Base-by-base conservation (phyloP, 305 asterid genomes). In the Fraxinus angustifolia region DNA sequence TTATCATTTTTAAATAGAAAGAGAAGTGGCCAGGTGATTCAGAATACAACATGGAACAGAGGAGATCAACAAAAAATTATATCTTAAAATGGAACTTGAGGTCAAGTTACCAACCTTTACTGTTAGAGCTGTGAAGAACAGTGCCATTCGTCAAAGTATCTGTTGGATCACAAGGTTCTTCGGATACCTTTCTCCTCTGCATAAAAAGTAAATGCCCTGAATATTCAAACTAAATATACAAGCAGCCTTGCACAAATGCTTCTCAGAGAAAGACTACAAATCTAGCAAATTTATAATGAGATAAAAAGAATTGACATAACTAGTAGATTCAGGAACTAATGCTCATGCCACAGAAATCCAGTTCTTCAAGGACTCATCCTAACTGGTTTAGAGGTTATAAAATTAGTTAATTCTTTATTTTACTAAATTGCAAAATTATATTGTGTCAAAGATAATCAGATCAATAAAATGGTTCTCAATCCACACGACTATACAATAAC, bases 101-200 rank as follows among this genome's bases (percentile, higher is more conserved):
- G 58, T 48, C 16, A 76, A n/a, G 70, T 11, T 73, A 82, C 89
- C 45, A 76, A 89, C 96, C 97, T 87, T 21, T 78, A 80, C 67
- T 83, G 35, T 45, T 83, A 21, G 89, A 81, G 85, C 79, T 78
- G 79, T 79, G 89, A 38, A 19, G 28, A 53, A 56, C 81, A 70
- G 73, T 74, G 73, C 78, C 81, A 53, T 84, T 82, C 30, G 85
- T 87, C 78, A 87, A 81, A n/a, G 82, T 36, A 80, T 89, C 86
- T 0, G 92, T 88, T 36, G 94, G 42, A 36, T 4, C 0, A 33
- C 6, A 85, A 58, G 80, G 74, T n/a, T 78, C 89, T 40, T 87
- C 88, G 19, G 83, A 62, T 58, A 81, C 76, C 87, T 91, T 91
- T 58, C 73, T 83, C 85, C 81, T 90, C 93, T 91, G 90, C 89